A percentile compares a stretch with the other conserved stretches of the same genome.
phyloP scores from a whole-genome alignment of 306 rosid genomes.

The Fragaria vesca region DNA sequence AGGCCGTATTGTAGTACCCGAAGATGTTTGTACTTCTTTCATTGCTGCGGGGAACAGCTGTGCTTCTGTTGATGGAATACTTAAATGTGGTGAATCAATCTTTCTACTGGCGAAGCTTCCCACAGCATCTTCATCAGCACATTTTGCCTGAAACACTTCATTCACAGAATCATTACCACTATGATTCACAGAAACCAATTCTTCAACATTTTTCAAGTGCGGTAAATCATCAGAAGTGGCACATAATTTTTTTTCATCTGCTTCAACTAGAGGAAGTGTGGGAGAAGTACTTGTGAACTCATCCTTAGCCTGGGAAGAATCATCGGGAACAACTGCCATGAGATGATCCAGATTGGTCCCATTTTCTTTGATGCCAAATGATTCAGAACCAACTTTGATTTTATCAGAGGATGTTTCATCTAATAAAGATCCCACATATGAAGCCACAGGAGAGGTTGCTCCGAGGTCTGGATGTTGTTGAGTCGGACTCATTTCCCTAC shows the following conservation, averaged over 20 bases:
- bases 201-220: slow-evolving; percentile 38
- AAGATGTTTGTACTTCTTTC: slow-evolving; percentile 35
- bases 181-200: slow-evolving; percentile 37
- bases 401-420: slow-evolving; percentile 32
- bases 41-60: slow-evolving; percentile 33
- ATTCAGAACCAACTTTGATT: slow-evolving; percentile 27
- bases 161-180: slow-evolving; percentile 28
- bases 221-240: slow-evolving; percentile 32
- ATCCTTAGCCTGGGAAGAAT: slow-evolving; percentile 34
- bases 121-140: slow-evolving; percentile 33
- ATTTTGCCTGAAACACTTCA: slow-evolving; percentile 33
- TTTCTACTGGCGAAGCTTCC: slow-evolving; percentile 29
- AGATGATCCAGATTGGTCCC: slow-evolving; percentile 36
- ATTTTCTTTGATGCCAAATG: slow-evolving; percentile 32
- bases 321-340: slow-evolving; percentile 28
- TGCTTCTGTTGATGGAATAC: slow-evolving; percentile 28
- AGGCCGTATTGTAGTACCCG: slow-evolving; percentile 24
- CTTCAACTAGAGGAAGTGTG: slow-evolving; percentile 32
- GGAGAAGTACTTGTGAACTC: slow-evolving; percentile 36
- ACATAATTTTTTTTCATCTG: slow-evolving; percentile 37
- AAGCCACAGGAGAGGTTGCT: slow-evolving; percentile 24
- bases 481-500: slow-evolving; percentile 32
- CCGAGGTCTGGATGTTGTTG: slow-evolving; percentile 37
- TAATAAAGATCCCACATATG: slow-evolving; percentile 29
- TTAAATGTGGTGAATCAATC: slow-evolving; percentile 25